phyloP scores from a whole-genome alignment of 176 grass and related monocot species.

The Zizania latifolia region DNA sequence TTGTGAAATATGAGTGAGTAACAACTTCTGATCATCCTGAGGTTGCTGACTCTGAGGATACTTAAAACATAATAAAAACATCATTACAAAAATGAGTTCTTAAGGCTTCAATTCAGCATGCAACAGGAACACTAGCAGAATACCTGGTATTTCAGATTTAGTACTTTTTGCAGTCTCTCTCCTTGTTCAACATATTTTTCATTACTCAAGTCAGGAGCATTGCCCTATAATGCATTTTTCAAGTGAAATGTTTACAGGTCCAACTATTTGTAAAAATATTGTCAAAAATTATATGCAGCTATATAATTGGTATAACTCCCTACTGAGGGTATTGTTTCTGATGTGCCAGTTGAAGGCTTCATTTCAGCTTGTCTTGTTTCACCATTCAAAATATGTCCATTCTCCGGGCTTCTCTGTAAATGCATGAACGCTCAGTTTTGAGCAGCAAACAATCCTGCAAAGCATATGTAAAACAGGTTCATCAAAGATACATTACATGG shows the following conservation, averaged over 20 bases:
- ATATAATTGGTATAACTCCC: constrained; percentile 34
- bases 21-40: constrained; percentile 58
- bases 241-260: constrained; percentile 9
- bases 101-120: constrained; percentile 6
- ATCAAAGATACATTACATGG: constrained; percentile 34
- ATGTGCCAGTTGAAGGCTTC: constrained; percentile 30
- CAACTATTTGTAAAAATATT: constrained; percentile 2
- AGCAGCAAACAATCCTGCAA: constrained; percentile 18
- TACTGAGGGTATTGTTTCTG: constrained; percentile 34
- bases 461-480: constrained; percentile 5
- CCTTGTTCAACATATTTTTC: constrained; percentile 55
- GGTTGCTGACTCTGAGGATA: constrained; percentile 28
- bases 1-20: constrained; percentile 53
- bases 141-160: constrained; percentile 75
- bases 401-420: constrained; percentile 68
- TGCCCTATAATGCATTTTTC: constrained; percentile 30
- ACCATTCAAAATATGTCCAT: constrained; percentile 61
- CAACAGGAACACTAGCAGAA: constrained; percentile 18
- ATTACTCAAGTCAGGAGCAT: constrained; percentile 28
- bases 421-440: constrained; percentile 13
- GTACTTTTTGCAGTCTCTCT: constrained; percentile 64
- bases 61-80: constrained; percentile 23
- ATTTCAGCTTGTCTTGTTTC: constrained; percentile 53
- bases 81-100: constrained; percentile 12
- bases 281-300: constrained; percentile 4